Evolutionary conservation across 2,329 filamentous ascomycete genomes (phyloP), one percentile per base, ranked within the genome.

Genomic region (Calcarisporium arbuscula): DNA sequence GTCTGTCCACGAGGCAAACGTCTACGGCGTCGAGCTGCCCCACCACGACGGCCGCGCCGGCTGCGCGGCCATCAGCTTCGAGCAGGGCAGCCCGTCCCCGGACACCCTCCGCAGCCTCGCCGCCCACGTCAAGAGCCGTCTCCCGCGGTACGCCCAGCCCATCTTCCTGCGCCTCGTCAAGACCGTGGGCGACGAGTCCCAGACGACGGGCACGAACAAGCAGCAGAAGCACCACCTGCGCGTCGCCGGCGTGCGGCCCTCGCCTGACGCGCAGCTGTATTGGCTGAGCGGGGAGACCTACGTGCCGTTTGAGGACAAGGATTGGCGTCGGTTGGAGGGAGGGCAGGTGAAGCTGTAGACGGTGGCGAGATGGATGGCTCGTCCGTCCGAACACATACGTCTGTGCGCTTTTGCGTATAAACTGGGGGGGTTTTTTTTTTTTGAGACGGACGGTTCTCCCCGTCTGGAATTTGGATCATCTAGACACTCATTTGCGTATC

Each of bases 151-250:
- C 50, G 86, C 87, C 0, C 72, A 80, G 5, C 88, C 88, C 0
- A 48, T 92, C 1, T 95, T 94, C 60, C 54, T 95, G 30, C 70
- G 88, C 10, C 59, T 88, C 6, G 71, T 80, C 7, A 66, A 62
- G 18, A 69, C 72, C 18, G 60, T 72, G 29, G 60, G 64, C 4
- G 70, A 77, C 27, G 58, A 62, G 2, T 67, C 76, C 45, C 76
- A 82, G 49, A 70, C 77, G 2, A 94, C 88, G 5, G 86, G 87
- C 0, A 95, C 87, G 30, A 84, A 87, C 51, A 95, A 95, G 68
- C 85, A 94, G 63, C 82, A 89, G 61, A 95, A 95, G 60, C 76
- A 82, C 43, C 60, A 65, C 0, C 56, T 94, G 43, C 68, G 85
- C n/a, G 66, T 69, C 3, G 73, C 89, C 42, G 87, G 88, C 1